These are phyloP conservation scores for Botrytis medusae DNA, from an alignment of 2,329 filamentous ascomycete genomes.

Conservation along the genomic window DNA sequence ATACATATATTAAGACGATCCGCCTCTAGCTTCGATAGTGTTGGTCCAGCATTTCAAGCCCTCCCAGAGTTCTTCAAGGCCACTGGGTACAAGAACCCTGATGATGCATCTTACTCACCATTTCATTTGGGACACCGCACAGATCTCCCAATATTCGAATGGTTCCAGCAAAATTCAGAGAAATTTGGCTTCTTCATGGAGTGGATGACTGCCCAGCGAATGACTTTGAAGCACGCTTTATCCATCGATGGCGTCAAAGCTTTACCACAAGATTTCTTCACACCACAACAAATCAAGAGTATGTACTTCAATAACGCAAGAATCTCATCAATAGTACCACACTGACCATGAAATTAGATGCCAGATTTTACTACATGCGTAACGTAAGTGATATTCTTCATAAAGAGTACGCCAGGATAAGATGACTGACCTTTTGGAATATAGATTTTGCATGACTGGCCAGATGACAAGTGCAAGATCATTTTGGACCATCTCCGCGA, in stretches of 20 bases:
- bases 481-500: constrained; percentile 18
- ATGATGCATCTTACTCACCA: not conserved
- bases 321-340: not conserved
- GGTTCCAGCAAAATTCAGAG: constrained; percentile 1
- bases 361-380: constrained; percentile 43
- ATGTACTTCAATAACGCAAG: not conserved
- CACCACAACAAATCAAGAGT: constrained; percentile 36
- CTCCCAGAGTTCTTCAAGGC: constrained; percentile 1
- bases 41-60: not conserved
- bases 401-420: not conserved
- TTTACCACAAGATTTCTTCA: constrained; percentile 37
- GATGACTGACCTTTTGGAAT: not conserved
- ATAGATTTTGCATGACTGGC: constrained; percentile 43
- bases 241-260: constrained; percentile 38
- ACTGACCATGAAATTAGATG: constrained; percentile 8
- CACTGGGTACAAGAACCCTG: not conserved
- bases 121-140: constrained; percentile 1
- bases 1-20: not conserved
- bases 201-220: constrained; percentile 10
- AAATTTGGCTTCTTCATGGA: not conserved
- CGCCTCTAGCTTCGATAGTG: not conserved
- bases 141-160: constrained; percentile 4
- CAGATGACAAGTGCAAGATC: constrained; percentile 36
- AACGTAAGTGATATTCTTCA: constrained; percentile 15
- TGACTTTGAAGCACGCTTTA: constrained; percentile 33